Percentiles rank a stretch among this genome's conserved stretches.
Conservation (phyloP, 352 stramenopile species). For the Phytophthora melonis region DNA sequence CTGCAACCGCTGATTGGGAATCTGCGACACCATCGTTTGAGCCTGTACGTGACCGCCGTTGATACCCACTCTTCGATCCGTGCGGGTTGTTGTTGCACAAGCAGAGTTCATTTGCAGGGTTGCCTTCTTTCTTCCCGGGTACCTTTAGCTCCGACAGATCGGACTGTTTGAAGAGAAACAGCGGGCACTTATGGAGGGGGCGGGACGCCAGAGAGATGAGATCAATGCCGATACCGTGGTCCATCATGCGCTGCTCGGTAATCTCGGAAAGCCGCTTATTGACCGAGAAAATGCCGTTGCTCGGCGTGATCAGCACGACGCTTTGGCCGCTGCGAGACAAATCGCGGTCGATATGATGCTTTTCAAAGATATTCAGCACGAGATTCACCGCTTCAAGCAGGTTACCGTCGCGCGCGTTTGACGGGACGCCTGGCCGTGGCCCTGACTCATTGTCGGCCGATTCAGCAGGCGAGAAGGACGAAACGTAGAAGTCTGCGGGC, state of each 20-base stretch:
- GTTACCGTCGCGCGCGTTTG: constrained; percentile 91
- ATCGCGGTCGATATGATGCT: constrained; percentile 98
- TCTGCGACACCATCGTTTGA: constrained; percentile 58
- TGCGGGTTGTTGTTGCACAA: constrained; percentile 54
- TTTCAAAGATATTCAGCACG: constrained; percentile 98
- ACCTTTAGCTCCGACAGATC: constrained; percentile 72
- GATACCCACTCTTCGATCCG: constrained; percentile 37
- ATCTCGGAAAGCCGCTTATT: constrained; percentile 96
- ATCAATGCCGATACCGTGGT: constrained; percentile 99
- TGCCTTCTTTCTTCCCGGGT: constrained; percentile 51
- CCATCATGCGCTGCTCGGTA: constrained; percentile 99
- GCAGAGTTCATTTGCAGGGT: constrained; percentile 51
- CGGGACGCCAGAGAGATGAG: constrained; percentile 95
- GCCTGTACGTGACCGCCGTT: constrained; percentile 51
- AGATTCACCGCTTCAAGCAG: constrained; percentile 98
- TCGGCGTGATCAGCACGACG: constrained; percentile 96
- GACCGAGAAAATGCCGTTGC: constrained; percentile 97
- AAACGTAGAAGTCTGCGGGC: constrained; percentile 53
- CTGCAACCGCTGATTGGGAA: constrained; percentile 43
- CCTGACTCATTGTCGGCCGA: constrained; percentile 19
- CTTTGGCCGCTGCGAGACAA: constrained; percentile 96
- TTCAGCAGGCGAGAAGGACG: constrained; percentile 35
- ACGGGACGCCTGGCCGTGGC: constrained; percentile 60
- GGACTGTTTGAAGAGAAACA: constrained; percentile 96
- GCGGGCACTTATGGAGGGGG: constrained; percentile 97